Evolutionary conservation across 805 yeast genomes (phyloP), one percentile per base, ranked within the genome.

Genomic region (Yarrowia sp.): DNA sequence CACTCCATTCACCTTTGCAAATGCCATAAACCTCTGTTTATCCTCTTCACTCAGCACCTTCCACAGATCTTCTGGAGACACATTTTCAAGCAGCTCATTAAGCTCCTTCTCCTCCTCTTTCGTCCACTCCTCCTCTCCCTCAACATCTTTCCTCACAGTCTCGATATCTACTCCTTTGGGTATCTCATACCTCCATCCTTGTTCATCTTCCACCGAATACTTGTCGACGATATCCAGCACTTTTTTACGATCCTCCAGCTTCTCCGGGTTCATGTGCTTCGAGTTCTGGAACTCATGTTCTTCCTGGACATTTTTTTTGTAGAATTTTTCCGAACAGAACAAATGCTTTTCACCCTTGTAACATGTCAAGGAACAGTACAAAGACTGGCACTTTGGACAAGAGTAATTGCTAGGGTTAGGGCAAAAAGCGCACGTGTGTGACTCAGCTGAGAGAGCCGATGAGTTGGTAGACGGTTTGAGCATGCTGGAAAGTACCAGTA

Each of bases 331-430:
- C 6, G 70, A 50, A 17, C 71, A 69, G 8, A 43, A 47, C n/a
- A 22, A 39, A 43, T 69, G 71, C 9, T 55, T 57, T 4, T 51
- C 51, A n/a, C 65, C 38, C 42, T 66, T 67, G 43, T 69, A 69
- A 38, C 71, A 69, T 9, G 35, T 44, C 39, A 69, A 42, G 3
- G 69, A 64, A 47, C 71, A 69, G 63, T 69, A 69, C 28, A 50
- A 44, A n/a, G 43, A 41, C 3, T 31, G 11, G 44, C 71, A 69
- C 33, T 64, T 66, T 6, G 71, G 71, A 43, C 71, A 69, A 5
- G 51, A 47, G 58, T 69, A 69, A n/a, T 60, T 47, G 41, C 69
- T 69, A 15, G 33, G 39, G 2, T 58, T 50, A 1, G 61, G 11
- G 31, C 61, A 55, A 10, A 55, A 55, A 8, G 61, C 61, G 15